Evolutionary conservation across 345 rosid species (phyloP).

Genomic region (Barbarea vulgaris): DNA sequence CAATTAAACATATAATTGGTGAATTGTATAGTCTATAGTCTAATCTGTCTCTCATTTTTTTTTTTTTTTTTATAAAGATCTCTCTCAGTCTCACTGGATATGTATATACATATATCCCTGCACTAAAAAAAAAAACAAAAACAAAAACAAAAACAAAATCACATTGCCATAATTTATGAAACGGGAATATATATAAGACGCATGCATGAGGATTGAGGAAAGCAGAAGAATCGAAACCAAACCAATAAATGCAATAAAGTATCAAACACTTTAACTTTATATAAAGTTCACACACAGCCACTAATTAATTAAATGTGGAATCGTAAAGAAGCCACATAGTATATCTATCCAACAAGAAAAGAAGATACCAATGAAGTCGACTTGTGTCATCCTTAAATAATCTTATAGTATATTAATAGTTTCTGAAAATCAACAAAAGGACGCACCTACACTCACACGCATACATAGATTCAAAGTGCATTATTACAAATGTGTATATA

Average conservation of each 20-base stretch:
- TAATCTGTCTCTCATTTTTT: not conserved
- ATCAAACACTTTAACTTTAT: constrained; percentile 35
- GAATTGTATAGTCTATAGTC: not conserved
- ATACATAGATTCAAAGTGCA: constrained; percentile 3
- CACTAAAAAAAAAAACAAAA: not conserved
- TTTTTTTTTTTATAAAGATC: not conserved
- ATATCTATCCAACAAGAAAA: constrained; percentile 27
- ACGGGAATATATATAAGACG: not conserved
- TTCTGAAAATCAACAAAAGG: not conserved
- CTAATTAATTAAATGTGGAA: constrained; percentile 13
- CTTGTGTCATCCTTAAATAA: constrained; percentile 25
- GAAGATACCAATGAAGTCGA: constrained; percentile 30
- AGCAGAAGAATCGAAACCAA: constrained; percentile 33
- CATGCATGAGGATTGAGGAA: too few species aligned
- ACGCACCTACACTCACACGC: not conserved
- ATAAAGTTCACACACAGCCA: constrained; percentile 16
- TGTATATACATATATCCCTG: not conserved
- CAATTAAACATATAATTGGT: not conserved
- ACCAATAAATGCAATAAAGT: constrained; percentile 23
- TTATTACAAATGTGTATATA: not conserved
- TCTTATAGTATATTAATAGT: not conserved
- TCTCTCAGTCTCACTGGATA: not conserved
- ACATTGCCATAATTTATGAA: not conserved
- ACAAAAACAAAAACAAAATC: not conserved
- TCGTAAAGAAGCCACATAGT: constrained; percentile 25